Percentiles rank a stretch among this genome's conserved stretches.
Conservation (phyloP, 2,329 filamentous ascomycete species). For the Botrytis cinerea region DNA sequence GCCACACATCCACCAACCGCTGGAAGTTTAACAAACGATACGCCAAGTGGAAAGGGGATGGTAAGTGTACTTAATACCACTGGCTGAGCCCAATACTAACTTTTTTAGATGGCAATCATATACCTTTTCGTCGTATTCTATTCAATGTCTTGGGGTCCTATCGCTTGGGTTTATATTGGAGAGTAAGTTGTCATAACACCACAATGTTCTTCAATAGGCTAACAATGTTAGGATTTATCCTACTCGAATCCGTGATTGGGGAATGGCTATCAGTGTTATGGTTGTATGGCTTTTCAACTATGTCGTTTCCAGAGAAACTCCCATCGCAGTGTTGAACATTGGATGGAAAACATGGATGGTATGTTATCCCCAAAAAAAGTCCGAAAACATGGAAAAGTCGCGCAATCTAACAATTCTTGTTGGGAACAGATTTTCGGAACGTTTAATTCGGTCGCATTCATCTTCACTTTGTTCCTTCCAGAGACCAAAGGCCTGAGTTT, state of each 20-base stretch:
- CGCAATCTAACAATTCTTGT: background rate
- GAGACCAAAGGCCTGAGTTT: constrained; percentile 30
- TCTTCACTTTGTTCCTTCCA: constrained; percentile 47
- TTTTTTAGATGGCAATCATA: constrained; percentile 17
- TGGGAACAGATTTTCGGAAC: constrained; percentile 27
- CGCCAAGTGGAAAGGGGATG: constrained; percentile 21
- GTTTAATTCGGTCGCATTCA: constrained; percentile 25
- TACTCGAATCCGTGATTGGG: constrained; percentile 46
- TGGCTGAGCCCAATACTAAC: background rate
- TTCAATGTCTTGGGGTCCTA: constrained; percentile 18
- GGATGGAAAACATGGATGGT: constrained; percentile 43
- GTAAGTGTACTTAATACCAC: background rate
- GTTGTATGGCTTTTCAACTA: constrained; percentile 56
- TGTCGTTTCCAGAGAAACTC: constrained; percentile 51
- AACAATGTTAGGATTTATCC: constrained; percentile 13
- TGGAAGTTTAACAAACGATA: constrained; percentile 4
- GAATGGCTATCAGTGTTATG: constrained; percentile 50
- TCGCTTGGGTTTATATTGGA: constrained; percentile 21
- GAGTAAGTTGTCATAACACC: background rate
- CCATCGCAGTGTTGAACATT: constrained; percentile 51
- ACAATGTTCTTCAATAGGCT: background rate
- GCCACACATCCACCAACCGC: constrained; percentile 15
- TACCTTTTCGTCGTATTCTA: constrained; percentile 23
- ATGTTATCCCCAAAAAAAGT: background rate
- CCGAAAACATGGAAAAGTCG: background rate